Base-by-base conservation (phyloP, 805 yeast species). In the Pichia ethanolica region DNA sequence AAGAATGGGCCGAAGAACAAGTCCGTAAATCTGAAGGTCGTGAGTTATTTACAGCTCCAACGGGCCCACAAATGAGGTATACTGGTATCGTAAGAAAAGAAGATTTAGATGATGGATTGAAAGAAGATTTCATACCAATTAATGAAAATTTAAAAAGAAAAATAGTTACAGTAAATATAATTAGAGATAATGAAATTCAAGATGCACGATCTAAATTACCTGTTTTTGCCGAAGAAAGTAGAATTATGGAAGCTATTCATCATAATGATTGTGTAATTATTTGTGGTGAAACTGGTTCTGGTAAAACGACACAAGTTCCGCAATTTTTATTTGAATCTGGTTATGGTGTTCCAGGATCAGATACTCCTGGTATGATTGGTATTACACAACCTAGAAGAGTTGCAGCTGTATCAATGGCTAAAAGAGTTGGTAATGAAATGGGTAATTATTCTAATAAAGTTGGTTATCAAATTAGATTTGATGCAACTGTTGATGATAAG, bases 221-320 rank as follows among this genome's bases (percentile, higher is more conserved):
- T 0, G 97, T 93, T 0, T 86, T 79, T 54, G 83, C 83, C 7
- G 96, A 89, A 65, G 99, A 93, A 61, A 96, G 88, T 63, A 73
- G 81, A 48, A 86, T 93, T 45, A 89, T 93, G 97, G 99, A 93
- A 64, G 96, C 97, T 1, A 78, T 93, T 45, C 87, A 86, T 62
- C 95, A 91, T 60, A 86, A 91, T 61, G 97, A 90, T 59, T 85
- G 91, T 52, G 81, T 90, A 0, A 83, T 93, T 12, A 75, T 93
- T 28, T 91, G 97, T 70, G 99, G 99, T 73, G 98, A 90, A 59
- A 93, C 99, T 1, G 99, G 99, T 59, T 89, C 97, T 3, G 99
- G 99, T 68, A 93, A 93, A 65, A 93, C 99, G 1, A 93, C 99
- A 0, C 99, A 93, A 68, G 90, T 93, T 5, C 99, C 99, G 0